These are phyloP conservation scores for Chionographis japonica DNA, from an alignment of 106 monocot species.

Conservation along the genomic window DNA sequence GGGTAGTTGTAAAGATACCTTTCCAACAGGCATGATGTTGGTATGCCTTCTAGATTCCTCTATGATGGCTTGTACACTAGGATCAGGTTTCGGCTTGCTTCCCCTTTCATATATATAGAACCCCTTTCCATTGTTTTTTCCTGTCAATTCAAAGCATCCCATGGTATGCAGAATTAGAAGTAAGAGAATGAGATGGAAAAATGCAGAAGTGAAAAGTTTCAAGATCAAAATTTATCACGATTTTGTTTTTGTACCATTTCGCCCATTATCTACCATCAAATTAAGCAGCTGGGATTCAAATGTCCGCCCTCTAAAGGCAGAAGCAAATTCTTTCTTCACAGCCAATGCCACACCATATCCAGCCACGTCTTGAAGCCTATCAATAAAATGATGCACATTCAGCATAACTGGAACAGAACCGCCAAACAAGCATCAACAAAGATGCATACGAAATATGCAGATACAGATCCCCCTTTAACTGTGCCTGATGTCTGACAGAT, in stretches of 20 bases:
- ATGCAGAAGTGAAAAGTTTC: not conserved
- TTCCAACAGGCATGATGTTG: constrained; percentile 62
- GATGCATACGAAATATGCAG: too few species aligned
- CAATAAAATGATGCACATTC: constrained; percentile 1
- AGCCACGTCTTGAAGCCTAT: constrained; percentile 78
- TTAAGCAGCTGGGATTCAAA: constrained; percentile 49
- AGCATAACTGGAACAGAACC: not conserved
- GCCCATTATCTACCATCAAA: constrained; percentile 66
- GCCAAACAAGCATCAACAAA: not conserved
- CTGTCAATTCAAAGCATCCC: constrained; percentile 28
- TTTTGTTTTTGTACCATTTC: constrained; percentile 44
- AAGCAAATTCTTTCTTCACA: constrained; percentile 53
- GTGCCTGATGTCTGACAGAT: too few species aligned
- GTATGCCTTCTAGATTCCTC: constrained; percentile 62
- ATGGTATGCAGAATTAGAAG: not conserved
- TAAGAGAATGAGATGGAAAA: not conserved
- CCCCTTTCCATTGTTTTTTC: constrained; percentile 86
- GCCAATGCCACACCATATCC: constrained; percentile 96
- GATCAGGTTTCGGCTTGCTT: constrained; percentile 87
- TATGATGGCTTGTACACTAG: constrained; percentile 54
- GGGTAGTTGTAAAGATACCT: constrained; percentile 29
- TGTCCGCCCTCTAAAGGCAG: constrained; percentile 61
- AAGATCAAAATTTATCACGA: not conserved
- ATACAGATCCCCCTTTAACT: too few species aligned
- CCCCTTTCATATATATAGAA: constrained; percentile 90